A percentile compares a stretch with the other conserved stretches of the same genome.
phyloP scores from a whole-genome alignment of 2,329 filamentous ascomycete species.

The Hymenoscyphus scutula region DNA sequence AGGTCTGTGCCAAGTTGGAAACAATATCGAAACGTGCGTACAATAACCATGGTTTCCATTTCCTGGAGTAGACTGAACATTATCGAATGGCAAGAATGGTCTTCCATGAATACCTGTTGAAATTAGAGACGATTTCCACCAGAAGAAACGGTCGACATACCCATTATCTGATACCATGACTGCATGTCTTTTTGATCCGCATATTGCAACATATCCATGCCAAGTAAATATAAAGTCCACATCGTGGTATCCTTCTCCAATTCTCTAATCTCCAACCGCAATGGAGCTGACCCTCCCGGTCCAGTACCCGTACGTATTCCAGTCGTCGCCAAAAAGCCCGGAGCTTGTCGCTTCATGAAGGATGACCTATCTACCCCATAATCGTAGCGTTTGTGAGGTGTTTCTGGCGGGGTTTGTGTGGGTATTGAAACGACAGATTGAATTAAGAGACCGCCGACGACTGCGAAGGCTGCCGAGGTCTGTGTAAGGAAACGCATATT shows the following conservation, averaged over 20 bases:
- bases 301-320: slow-evolving; percentile 23
- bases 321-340: slow-evolving; percentile 17
- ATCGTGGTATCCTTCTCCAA: slow-evolving; percentile 26
- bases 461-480: neutral
- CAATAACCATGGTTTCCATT: slow-evolving; percentile 30
- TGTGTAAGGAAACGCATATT: slow-evolving; percentile 3
- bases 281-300: slow-evolving; percentile 23
- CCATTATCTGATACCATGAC: slow-evolving; percentile 33
- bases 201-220: slow-evolving; percentile 30
- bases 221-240: slow-evolving; percentile 34
- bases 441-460: neutral
- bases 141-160: slow-evolving; percentile 14
- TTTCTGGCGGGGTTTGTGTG: slow-evolving; percentile 3
- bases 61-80: slow-evolving; percentile 21
- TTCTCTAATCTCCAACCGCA: slow-evolving; percentile 29
- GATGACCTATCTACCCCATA: slow-evolving; percentile 21
- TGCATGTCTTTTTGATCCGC: slow-evolving; percentile 24
- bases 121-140: neutral
- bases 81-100: slow-evolving; percentile 29
- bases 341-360: slow-evolving; percentile 22
- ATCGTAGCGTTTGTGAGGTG: slow-evolving; percentile 21
- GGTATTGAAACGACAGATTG: slow-evolving; percentile 9
- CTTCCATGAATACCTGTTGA: slow-evolving; percentile 31
- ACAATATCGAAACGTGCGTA: slow-evolving; percentile 32
- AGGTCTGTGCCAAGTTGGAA: slow-evolving; percentile 52